Base-by-base conservation (phyloP, 148 eudicot genomes). In the Chenopodium formosanum region DNA sequence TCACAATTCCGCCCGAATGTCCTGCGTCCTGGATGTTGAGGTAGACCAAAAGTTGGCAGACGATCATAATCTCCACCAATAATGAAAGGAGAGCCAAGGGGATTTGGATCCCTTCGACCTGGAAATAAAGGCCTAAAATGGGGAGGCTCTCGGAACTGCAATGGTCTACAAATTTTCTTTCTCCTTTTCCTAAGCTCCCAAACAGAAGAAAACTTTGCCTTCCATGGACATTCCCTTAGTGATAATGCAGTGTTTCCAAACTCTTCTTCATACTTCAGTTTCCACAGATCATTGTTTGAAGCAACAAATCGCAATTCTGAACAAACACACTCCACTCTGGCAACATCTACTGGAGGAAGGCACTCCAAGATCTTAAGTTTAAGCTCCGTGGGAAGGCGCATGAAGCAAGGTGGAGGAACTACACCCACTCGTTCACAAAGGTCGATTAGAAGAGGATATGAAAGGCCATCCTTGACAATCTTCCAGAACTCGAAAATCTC, bases 401-500 rank as follows among this genome's bases (percentile, higher is more conserved):
- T 90, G 72, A 96, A 90, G 83, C 94, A 91, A 11, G 97, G 85
- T 8, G 95, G 99, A 77, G 93, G 90, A 48, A 75, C 81, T 70
- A 96, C 75, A 66, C 90, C 94, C 77, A 85, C 80, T 72, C 87
- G 85, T 48, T 94, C 99, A 75, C 97, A 92, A 27, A 92, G 85
- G 76, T 94, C 97, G 17, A 92, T 92, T 37, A 94, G 77, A 27
- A 96, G 88, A 7, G 99, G 99, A 71, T 94, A 84, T 2, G 95
- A 88, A 60, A 96, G 88, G 32, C 87, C 90, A 74, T 94, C 99
- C 81, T 96, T 96, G 23, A 96, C 88, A 65, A 60, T 85, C 83
- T 87, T 90, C 98, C 98, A 94, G 82, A 96, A 94, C 48, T 88
- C 91, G 53, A 94, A 96, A 74, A 94, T 89, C 65, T 94, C 94